phyloP scores from a whole-genome alignment of 2,329 filamentous ascomycete genomes.

The Penicillium thymicola region DNA sequence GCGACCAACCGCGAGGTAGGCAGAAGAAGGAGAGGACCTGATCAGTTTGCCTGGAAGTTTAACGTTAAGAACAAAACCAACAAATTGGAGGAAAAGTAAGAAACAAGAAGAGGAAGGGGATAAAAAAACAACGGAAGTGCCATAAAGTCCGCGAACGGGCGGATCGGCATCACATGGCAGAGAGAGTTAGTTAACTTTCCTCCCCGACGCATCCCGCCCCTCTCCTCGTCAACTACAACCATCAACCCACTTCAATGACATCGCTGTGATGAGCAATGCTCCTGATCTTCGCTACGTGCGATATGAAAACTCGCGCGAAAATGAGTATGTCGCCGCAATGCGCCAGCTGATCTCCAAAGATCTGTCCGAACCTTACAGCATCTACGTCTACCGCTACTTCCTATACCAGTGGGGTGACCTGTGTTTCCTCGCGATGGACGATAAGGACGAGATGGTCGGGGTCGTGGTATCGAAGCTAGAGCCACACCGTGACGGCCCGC shows the following conservation, averaged over 20 bases:
- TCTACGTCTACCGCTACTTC: constrained; percentile 98
- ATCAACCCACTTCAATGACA: constrained; percentile 15
- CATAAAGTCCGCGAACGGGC: constrained; percentile 11
- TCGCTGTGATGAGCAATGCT: constrained; percentile 31
- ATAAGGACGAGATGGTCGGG: constrained; percentile 64
- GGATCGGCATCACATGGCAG: constrained; percentile 27
- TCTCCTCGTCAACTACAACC: neutral
- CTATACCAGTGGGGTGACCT: constrained; percentile 95
- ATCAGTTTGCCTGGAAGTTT: constrained; percentile 2
- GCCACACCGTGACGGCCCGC: constrained; percentile 77
- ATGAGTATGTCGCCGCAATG: constrained; percentile 75
- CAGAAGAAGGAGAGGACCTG: constrained; percentile 1
- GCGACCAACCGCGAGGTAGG: constrained; percentile 18
- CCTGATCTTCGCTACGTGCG: constrained; percentile 54
- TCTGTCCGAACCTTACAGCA: constrained; percentile 96
- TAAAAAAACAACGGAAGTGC: constrained; percentile 8
- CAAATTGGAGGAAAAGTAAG: neutral
- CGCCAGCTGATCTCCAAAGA: constrained; percentile 92
- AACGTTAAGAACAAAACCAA: neutral
- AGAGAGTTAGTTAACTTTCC: constrained; percentile 1
- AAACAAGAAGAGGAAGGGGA: constrained; percentile 4
- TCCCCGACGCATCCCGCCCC: neutral
- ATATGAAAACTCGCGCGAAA: constrained; percentile 59
- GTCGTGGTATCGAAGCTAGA: constrained; percentile 96
- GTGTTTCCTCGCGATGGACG: constrained; percentile 75